Base-by-base conservation (phyloP, 805 yeast genomes). In the Danielozyma ontarioensis region DNA sequence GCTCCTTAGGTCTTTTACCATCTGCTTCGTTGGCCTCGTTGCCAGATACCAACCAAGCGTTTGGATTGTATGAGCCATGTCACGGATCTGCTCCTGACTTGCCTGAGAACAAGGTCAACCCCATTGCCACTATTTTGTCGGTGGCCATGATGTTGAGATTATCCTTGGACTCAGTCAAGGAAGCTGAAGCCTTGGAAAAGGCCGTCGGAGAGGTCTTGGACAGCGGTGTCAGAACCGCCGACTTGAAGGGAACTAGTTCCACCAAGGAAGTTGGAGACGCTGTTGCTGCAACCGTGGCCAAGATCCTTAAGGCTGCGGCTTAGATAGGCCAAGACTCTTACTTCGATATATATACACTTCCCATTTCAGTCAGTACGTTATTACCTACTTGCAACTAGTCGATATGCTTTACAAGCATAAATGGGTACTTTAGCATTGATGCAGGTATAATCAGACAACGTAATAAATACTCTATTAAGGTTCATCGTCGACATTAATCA, bases 41-140 rank as follows among this genome's bases (percentile, higher is more conserved):
- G 55, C 98, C 98, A 34, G 96, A 90, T 62, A 78, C 90, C 25
- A 89, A 89, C 72, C 69, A 74, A 32, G 97, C 97, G 1, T 89
- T 93, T 56, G 98, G 98, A 38, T 71, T 93, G 44, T 93, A 93
- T 59, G 98, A 93, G 68, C 97, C 98, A 46, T 90, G 97, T 57
- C 98, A 90, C 59, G 98, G 98, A 30, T 83, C 96, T 29, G 98
- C 98, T 23, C 98, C 98, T 33, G 98, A 90, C 61, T 77, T 90
- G 55, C 80, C 81, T 33, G 69, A 65, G 39, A 86, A 87, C 58
- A 83, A 85, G 66, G 98, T 89, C 38, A 90, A 90, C 65, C 98
- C 98, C 33, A 64, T 90, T 37, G 98, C 97, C 33, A 86, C 97
- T 16, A 89, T 90, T 49, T 74, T 93, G 52, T 88, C 97, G 17